phyloP scores from a whole-genome alignment of 352 stramenopile species.

The Globisporangium acanthophoron region DNA sequence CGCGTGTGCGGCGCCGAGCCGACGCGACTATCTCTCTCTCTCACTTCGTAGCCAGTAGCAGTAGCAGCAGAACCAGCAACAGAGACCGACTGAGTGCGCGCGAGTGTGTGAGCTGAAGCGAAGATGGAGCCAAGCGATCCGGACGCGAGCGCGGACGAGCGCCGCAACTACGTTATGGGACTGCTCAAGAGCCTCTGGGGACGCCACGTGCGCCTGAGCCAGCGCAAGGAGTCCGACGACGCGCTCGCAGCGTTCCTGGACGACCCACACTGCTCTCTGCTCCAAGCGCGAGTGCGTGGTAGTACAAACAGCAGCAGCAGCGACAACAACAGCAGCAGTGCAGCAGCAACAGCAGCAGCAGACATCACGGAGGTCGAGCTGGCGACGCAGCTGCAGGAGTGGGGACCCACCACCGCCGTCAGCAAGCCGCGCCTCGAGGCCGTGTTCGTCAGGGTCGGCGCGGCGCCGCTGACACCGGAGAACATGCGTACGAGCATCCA shows the following conservation, averaged over 20 bases:
- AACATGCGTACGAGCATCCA: conserved; percentile 75
- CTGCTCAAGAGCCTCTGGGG: conserved; percentile 67
- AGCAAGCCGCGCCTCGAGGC: conserved; percentile 14
- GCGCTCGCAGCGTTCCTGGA: conserved; percentile 69
- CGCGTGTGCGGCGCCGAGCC: no score
- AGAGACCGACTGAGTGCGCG: neutral
- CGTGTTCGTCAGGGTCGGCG: conserved; percentile 62
- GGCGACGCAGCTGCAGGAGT: conserved; percentile 24
- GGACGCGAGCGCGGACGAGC: conserved; percentile 32
- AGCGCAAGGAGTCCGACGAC: conserved; percentile 32
- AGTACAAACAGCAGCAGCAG: conserved; percentile 10
- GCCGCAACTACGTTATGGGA: conserved; percentile 50
- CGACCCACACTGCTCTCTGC: conserved; percentile 49
- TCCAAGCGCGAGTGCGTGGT: conserved; percentile 34
- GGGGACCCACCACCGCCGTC: neutral
- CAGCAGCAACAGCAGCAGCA: conserved; percentile 10
- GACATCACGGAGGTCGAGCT: conserved; percentile 13
- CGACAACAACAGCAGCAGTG: conserved; percentile 11
- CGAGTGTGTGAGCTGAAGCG: neutral
- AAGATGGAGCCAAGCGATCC: conserved; percentile 26
- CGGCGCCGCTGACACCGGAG: conserved; percentile 42
- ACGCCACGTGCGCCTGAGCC: conserved; percentile 26
- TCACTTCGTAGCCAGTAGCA: neutral
- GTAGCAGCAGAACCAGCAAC: no score
- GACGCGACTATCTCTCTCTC: neutral